Evolutionary conservation across 345 rosid species (phyloP), one percentile per base, ranked within the genome.

Genomic region (Cardiospermum halicacabum): DNA sequence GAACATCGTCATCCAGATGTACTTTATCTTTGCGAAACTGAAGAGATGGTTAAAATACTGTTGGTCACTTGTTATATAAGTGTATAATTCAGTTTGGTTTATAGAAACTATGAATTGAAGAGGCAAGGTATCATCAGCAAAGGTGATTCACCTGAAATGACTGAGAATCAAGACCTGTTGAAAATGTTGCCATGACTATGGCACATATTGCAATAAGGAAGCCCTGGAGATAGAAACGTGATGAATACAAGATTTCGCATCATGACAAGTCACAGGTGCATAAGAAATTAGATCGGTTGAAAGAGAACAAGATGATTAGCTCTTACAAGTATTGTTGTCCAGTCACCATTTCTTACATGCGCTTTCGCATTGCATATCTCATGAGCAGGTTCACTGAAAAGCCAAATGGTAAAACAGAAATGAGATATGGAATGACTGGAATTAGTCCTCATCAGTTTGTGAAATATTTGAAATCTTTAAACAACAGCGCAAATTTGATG

Each of bases 81-180:
- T 43, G 49, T 11, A 43, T 4, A 18, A n/a, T 6, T 47, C 51
- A 47, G 22, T 47, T 22, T 36, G 47, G 47, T 58, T 37, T 22
- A 22, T 58, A 43, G 42, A 58, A 37, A 37, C 8, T 39, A 22
- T 5, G 49, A 58, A 37, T 21, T 11, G 48, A 37, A 37, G 48
- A 58, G 7, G 47, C 27, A 16, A 18, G 6, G 47, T 11, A 30
- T 30, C n/a, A 47, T 30, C 2, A 12, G 42, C 26, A 49, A 31
- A 67, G 48, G 34, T 3, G 55, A 63, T 69, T 51, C 74, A 91
- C 96, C 82, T 80, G 84, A 72, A 92, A 92, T 9, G 96, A 85
- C 65, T 89, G 80, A 19, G 96, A 92, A 68, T 88, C 98, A 15
- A 92, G 82, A 53, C 98, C 96, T 0, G 98, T 92, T 39, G 98